phyloP scores from a whole-genome alignment of 2,329 filamentous ascomycete species.

The Penicillium sp. region DNA sequence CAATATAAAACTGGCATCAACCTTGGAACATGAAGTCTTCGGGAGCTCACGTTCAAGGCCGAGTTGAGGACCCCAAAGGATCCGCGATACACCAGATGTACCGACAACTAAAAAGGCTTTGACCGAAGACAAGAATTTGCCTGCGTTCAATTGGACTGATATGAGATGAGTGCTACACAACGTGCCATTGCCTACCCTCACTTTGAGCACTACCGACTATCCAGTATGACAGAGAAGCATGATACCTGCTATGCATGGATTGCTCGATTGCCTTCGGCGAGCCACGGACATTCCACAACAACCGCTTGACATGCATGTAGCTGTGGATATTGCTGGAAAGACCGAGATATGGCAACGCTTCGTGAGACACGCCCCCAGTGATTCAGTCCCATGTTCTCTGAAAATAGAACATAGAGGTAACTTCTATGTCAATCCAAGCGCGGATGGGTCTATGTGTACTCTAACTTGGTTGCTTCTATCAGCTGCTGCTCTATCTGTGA shows the following conservation, averaged over 20 bases:
- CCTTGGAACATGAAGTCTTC: too few relatives aligned
- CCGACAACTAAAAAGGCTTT: neutral
- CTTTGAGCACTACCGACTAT: conserved; percentile 6
- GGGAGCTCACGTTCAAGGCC: neutral
- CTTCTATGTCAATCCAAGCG: conserved; percentile 3
- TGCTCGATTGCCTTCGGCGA: conserved; percentile 14
- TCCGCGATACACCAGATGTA: neutral
- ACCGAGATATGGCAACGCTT: neutral
- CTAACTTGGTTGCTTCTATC: conserved; percentile 13
- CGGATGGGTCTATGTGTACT: conserved; percentile 11
- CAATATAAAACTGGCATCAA: neutral
- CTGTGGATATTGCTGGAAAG: conserved; percentile 17
- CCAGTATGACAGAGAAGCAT: conserved; percentile 19
- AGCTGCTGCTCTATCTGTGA: conserved; percentile 9
- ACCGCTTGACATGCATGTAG: conserved; percentile 17
- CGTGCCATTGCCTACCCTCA: neutral
- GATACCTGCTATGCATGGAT: conserved; percentile 22
- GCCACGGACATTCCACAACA: conserved; percentile 15
- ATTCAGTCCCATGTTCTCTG: conserved; percentile 14
- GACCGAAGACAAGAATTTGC: neutral
- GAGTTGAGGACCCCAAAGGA: neutral
- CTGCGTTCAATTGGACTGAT: conserved; percentile 19
- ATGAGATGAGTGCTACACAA: conserved; percentile 9
- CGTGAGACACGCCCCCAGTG: conserved; percentile 17
- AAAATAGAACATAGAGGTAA: conserved; percentile 18